Evolutionary conservation across 495 filamentous ascomycete species (phyloP).

Genomic region (Podospora sp.): DNA sequence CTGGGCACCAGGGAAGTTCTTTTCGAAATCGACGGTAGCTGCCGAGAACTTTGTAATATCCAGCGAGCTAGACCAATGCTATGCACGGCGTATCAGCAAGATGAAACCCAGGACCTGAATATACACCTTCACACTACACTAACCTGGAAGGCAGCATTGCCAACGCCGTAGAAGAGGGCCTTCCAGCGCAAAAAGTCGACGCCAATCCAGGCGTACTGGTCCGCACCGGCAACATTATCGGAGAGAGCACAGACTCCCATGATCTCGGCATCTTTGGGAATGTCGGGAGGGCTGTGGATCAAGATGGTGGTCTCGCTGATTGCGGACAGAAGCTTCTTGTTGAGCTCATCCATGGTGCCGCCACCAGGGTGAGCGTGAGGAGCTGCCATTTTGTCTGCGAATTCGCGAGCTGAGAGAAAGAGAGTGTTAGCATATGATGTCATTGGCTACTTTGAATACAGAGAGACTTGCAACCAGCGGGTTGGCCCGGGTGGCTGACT

Average conservation of each 20-base stretch:
- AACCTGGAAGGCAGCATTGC: constrained; percentile 23
- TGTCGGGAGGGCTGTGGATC: constrained; percentile 37
- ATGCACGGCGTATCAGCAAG: neutral
- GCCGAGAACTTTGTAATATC: constrained; percentile 23
- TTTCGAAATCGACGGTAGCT: constrained; percentile 18
- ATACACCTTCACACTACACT: neutral
- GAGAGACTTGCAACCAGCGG: neutral
- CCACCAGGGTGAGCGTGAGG: neutral
- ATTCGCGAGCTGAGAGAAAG: neutral
- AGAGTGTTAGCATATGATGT: neutral
- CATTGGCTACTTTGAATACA: neutral
- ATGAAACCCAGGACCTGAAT: neutral
- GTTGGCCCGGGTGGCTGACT: neutral
- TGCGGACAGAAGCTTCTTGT: neutral
- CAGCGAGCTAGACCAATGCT: constrained; percentile 40
- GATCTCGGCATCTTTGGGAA: constrained; percentile 29
- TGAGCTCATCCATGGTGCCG: neutral
- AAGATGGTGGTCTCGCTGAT: constrained; percentile 29
- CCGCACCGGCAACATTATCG: constrained; percentile 23
- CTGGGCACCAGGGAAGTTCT: constrained; percentile 6
- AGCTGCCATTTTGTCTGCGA: neutral
- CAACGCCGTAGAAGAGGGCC: constrained; percentile 34
- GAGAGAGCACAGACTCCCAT: constrained; percentile 41
- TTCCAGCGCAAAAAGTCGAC: constrained; percentile 43
- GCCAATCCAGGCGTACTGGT: constrained; percentile 42